These are phyloP conservation scores for Boletus semigastroideus DNA, from an alignment of 1,284 basidiomycete species.

Conservation along the genomic window DNA sequence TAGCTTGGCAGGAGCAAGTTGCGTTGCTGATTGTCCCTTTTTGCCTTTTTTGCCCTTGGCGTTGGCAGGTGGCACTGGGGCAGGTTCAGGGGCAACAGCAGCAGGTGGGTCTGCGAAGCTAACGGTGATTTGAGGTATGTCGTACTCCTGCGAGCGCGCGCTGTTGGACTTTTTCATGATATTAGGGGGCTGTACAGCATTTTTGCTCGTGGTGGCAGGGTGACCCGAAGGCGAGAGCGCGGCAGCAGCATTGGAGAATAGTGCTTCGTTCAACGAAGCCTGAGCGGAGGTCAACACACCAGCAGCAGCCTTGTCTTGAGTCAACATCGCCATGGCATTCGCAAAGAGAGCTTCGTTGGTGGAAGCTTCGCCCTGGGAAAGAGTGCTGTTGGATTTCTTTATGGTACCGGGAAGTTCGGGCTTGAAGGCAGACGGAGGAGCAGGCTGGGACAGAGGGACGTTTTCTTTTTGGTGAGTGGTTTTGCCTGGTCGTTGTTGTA, in stretches of 20 bases:
- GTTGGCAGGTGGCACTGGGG: slow-evolving; percentile 5
- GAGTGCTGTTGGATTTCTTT: slow-evolving; percentile 25
- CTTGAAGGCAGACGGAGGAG: slow-evolving; percentile 12
- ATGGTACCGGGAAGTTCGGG: slow-evolving; percentile 23
- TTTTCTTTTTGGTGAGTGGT: slow-evolving; percentile 24
- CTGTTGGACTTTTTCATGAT: slow-evolving; percentile 29
- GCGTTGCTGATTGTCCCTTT: slow-evolving; percentile 18
- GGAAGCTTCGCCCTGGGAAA: slow-evolving; percentile 29
- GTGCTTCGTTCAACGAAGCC: slow-evolving; percentile 24
- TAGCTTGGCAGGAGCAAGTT: slow-evolving; percentile 12
- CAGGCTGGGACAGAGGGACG: slow-evolving; percentile 12
- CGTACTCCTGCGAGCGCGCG: slow-evolving; percentile 26
- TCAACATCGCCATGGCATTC: slow-evolving; percentile 24
- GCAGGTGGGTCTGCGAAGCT: slow-evolving; percentile 16
- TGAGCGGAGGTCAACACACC: slow-evolving; percentile 15
- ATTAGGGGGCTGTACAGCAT: slow-evolving; percentile 17
- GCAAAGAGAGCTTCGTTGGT: slow-evolving; percentile 28
- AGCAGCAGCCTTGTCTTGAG: slow-evolving; percentile 12
- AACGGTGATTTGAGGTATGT: slow-evolving; percentile 29
- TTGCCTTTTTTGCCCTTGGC: slow-evolving; percentile 29
- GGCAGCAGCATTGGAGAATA: slow-evolving; percentile 28
- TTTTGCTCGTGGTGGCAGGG: slow-evolving; percentile 7
- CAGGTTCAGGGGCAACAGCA: slow-evolving; percentile 2
- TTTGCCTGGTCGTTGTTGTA: slow-evolving; percentile 15
- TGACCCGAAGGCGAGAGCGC: slow-evolving; percentile 12